Evolutionary conservation across 768 basidiomycete species (phyloP), one percentile per base, ranked within the genome.

Genomic region (Leucocoprinus leucothites): DNA sequence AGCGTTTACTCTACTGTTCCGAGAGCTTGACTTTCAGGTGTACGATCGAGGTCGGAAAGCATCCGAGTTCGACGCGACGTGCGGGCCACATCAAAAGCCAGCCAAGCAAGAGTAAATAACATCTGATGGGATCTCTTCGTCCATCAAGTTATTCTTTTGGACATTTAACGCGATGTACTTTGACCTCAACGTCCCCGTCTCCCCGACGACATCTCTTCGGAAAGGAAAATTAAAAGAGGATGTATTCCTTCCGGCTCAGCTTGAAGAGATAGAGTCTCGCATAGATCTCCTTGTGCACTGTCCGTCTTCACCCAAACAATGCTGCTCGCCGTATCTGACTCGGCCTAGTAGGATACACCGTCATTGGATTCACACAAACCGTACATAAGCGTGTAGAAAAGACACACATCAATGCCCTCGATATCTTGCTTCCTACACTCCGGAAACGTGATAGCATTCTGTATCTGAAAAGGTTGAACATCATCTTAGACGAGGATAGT

Each of bases 331-430:
- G 24, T 34, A 36, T 58, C 59, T 60, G 57, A 57, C 51, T 51
- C 42, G 54, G 46, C 60, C 21, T 68, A 95, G 92, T 95, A 75
- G 93, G 93, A 77, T 95, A 94, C 71, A 82, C 86, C 25, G 84
- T 91, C 34, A 65, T 95, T 44, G 87, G 86, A 1, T 77, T 95
- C 59, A 88, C 83, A 61, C 89, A 94, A 62, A 83, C 80, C 1
- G 77, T 89, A 14, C 74, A 83, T 54, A 84, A 85, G 51, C 85
- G 82, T 57, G 75, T 92, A n/a, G 89, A 91, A 60, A 87, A 86
- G 66, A 74, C 72, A 0, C 88, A 90, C 62, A 70, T 81, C 41
- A 91, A 94, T 66, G 73, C 74, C 9, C 73, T 91, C 19, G 76
- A 85, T 36, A 63, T 64, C 3, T 67, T 94, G 9, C 67, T 91